phyloP scores from a whole-genome alignment of 352 stramenopile species.

The Phytopythium sindhum region DNA sequence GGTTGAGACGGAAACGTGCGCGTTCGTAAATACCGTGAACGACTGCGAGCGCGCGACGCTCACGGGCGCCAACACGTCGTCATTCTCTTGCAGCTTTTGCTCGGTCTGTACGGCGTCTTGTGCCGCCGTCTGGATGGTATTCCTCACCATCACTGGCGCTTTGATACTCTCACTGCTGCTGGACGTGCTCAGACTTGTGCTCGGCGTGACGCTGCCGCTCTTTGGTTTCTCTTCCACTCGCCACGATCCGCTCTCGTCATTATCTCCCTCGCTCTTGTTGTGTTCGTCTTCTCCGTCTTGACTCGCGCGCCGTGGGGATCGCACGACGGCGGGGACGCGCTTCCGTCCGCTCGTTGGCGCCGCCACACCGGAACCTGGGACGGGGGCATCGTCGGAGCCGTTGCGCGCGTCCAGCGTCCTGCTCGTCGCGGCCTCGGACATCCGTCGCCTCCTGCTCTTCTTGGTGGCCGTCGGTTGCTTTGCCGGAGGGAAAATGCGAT shows the following conservation, averaged over 20 bases:
- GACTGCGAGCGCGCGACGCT: constrained; percentile 41
- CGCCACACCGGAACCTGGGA: neutral
- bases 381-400: neutral
- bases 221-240: neutral
- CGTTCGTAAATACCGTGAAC: constrained; percentile 19
- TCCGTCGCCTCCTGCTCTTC: neutral
- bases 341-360: neutral
- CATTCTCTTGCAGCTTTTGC: constrained; percentile 1
- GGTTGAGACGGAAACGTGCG: constrained; percentile 15
- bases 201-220: neutral
- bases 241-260: neutral
- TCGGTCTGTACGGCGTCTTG: neutral
- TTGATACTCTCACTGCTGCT: constrained; percentile 10
- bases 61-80: constrained; percentile 15
- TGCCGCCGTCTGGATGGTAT: neutral
- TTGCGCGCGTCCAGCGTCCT: neutral
- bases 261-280: neutral
- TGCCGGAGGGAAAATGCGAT: neutral
- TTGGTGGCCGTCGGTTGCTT: neutral
- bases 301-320: neutral
- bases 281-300: neutral
- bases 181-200: constrained; percentile 5
- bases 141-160: neutral
- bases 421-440: neutral
- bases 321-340: neutral